Base-by-base conservation (phyloP, 1,284 basidiomycete species). In the Trichosporon faecale region DNA sequence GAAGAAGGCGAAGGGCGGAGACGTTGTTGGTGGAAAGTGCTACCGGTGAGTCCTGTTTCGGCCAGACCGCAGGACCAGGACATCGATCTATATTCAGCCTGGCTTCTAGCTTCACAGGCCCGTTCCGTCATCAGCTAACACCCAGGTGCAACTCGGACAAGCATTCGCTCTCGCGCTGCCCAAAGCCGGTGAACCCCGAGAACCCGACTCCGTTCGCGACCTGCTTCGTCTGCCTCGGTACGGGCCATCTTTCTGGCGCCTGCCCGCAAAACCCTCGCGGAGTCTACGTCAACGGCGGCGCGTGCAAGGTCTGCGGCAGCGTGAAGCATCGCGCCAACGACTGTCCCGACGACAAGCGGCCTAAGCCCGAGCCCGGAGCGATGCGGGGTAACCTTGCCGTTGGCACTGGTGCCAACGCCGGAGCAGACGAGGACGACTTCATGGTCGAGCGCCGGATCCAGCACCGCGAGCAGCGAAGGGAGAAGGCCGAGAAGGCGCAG, bases 371-470 rank as follows among this genome's bases (percentile, higher is more conserved):
- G 11, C 40, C 40, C 40, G 35, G 29, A 3, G 35, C 44, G 3
- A 9, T 21, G 57, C 27, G 6, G 9, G 57, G 27, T 9, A 31
- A 44, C 12, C 44, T 69, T 7, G 49, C 67, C 2, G 33, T 71
- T 16, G 79, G 80, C 0, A 73, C 71, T 5, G 80, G 80, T 0
- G 66, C 35, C 4, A 75, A 74, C 1, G 88, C 87, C 0, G 93
- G 93, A 12, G 90, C 94, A 1, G 94, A 96, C 79, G 94, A 97
- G 83, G 94, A 96, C 78, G 94, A 96, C 79, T 96, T 95, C 84
- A 94, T 95, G 82, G 86, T 86, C 6, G 87, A 93, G 78, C 90
- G 68, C 46, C 72, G 67, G 25, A 55, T 64, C 61, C 27, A 46
- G 61, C 40, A 64, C 64, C 21, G 68, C 44, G 14, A 70, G 37